Evolutionary conservation across 2,329 filamentous ascomycete species (phyloP).

Genomic region (Emmonsiellopsis sp.): DNA sequence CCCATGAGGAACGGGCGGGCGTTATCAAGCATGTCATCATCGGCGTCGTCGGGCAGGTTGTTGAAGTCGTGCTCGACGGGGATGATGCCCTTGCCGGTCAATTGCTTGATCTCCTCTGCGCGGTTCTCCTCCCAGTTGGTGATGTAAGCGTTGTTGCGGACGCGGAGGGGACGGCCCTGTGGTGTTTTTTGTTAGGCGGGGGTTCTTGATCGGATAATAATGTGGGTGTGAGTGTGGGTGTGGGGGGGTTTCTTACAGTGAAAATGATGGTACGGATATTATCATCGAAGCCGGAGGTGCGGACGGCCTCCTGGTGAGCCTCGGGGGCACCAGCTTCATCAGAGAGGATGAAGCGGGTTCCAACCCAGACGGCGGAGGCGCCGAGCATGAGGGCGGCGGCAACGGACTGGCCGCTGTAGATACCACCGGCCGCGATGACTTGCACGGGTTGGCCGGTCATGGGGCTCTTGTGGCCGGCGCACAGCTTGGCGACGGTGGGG

Average conservation of each 20-base stretch:
- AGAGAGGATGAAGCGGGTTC: slow-evolving; percentile 86
- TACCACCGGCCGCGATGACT: slow-evolving; percentile 86
- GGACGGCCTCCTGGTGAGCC: slow-evolving; percentile 90
- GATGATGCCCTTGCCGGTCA: slow-evolving; percentile 80
- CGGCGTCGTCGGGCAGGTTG: slow-evolving; percentile 60
- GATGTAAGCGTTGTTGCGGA: slow-evolving; percentile 91
- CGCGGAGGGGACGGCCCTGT: slow-evolving; percentile 76
- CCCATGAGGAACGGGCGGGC: slow-evolving; percentile 92
- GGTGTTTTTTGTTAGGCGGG: not conserved
- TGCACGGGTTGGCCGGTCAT: slow-evolving; percentile 81
- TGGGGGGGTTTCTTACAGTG: slow-evolving; percentile 45
- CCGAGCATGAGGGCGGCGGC: slow-evolving; percentile 89
- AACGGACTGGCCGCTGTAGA: slow-evolving; percentile 84
- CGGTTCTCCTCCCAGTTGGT: slow-evolving; percentile 94
- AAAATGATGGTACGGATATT: slow-evolving; percentile 97
- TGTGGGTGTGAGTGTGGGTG: not conserved
- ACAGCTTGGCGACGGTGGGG: slow-evolving; percentile 77
- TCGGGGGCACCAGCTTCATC: slow-evolving; percentile 92
- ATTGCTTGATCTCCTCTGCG: slow-evolving; percentile 78
- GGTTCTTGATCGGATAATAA: not conserved
- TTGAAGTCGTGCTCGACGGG: slow-evolving; percentile 94
- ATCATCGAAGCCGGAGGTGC: slow-evolving; percentile 86
- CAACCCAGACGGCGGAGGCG: slow-evolving; percentile 88
- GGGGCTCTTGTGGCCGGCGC: slow-evolving; percentile 72
- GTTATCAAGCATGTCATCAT: slow-evolving; percentile 85